Percentiles rank a stretch among this genome's conserved stretches.
phyloP scores from a whole-genome alignment of 176 grass and related monocot species.

The Carex kokanica region DNA sequence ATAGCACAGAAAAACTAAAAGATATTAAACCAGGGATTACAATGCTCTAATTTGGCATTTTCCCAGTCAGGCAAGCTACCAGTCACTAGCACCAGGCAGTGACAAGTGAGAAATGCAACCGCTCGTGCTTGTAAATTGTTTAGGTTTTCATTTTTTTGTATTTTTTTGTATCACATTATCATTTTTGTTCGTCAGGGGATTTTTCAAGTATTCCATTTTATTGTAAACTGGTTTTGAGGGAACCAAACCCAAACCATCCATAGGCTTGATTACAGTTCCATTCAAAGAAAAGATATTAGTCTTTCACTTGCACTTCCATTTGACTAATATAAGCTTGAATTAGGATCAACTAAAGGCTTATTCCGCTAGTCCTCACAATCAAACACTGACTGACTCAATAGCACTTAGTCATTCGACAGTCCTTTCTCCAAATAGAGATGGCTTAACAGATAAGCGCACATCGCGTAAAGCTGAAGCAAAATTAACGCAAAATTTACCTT shows the following conservation, averaged over 20 bases:
- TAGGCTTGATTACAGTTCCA: neutral
- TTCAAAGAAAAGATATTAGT: neutral
- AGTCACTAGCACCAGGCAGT: neutral
- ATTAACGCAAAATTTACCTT: conserved; percentile 44
- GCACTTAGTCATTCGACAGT: neutral
- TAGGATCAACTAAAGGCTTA: neutral
- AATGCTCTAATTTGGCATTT: neutral
- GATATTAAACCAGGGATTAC: neutral
- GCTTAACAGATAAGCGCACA: neutral
- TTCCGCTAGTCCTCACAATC: neutral
- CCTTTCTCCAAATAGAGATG: neutral
- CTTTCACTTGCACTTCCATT: neutral
- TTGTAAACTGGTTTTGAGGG: neutral
- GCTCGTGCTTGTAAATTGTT: neutral
- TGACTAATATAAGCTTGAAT: neutral
- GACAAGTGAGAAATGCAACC: neutral
- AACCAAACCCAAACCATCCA: neutral
- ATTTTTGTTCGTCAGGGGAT: too few species aligned
- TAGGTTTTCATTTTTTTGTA: neutral
- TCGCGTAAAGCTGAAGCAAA: neutral
- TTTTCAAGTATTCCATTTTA: neutral
- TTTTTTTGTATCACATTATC: neutral
- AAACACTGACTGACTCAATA: neutral
- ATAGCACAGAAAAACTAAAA: neutral
- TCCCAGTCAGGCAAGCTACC: neutral